Conservation (phyloP, 1,139 yeast species). For the Candida smagusa region DNA sequence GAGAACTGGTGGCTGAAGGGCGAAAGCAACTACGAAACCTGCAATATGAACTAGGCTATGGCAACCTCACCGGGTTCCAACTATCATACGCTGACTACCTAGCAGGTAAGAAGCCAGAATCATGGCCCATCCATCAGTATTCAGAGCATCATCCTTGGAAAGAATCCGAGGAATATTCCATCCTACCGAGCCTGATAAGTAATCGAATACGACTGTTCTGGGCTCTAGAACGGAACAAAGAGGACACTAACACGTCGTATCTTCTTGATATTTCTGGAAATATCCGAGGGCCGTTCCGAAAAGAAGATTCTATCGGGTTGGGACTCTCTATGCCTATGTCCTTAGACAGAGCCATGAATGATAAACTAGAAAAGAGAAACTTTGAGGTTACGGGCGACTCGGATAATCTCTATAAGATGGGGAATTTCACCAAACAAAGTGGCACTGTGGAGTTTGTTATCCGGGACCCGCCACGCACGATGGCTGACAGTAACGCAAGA, state of each 20-base stretch:
- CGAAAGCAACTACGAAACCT: conserved; percentile 34
- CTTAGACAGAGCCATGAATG: conserved; percentile 12
- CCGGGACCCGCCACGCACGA: neutral
- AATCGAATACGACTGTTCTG: conserved; percentile 46
- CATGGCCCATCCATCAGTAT: conserved; percentile 56
- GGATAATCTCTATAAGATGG: conserved; percentile 15
- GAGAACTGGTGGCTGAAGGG: conserved; percentile 29
- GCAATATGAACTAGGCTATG: conserved; percentile 54
- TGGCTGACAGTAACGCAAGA: conserved; percentile 28
- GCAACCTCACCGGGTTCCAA: conserved; percentile 70
- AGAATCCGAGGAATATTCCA: conserved; percentile 51
- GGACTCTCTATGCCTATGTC: conserved; percentile 33
- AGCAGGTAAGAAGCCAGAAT: conserved; percentile 38
- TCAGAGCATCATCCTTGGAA: conserved; percentile 45
- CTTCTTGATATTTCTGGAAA: neutral
- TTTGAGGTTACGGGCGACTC: neutral
- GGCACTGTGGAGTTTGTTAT: conserved; percentile 17
- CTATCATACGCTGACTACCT: conserved; percentile 57
- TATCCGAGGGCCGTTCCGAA: neutral
- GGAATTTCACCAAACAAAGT: conserved; percentile 24
- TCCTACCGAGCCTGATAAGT: conserved; percentile 61
- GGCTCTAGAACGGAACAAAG: conserved; percentile 28
- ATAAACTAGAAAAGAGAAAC: neutral
- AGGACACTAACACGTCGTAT: conserved; percentile 1
- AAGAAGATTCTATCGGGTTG: conserved; percentile 3